These are phyloP conservation scores for Leptographium lundbergii DNA, from an alignment of 2,329 filamentous ascomycete genomes.

Conservation along the genomic window DNA sequence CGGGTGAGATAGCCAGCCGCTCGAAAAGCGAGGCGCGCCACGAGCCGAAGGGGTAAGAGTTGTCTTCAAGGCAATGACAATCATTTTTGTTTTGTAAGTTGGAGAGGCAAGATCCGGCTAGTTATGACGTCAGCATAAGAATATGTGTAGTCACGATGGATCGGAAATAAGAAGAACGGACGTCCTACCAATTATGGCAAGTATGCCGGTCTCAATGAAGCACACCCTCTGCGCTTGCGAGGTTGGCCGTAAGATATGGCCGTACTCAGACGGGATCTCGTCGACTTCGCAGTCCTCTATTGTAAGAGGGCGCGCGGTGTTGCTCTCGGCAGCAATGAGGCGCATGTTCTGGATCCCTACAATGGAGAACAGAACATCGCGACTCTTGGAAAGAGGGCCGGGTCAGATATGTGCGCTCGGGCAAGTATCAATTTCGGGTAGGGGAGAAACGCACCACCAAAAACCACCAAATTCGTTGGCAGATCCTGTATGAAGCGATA, in stretches of 20 bases:
- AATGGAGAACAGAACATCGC: constrained; percentile 1
- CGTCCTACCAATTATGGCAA: background rate
- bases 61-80: background rate
- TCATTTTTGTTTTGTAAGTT: background rate
- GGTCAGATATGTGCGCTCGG: too few relatives aligned
- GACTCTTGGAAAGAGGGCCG: background rate
- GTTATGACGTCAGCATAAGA: background rate
- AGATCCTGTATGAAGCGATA: background rate
- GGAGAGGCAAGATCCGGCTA: background rate
- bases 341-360: constrained; percentile 1
- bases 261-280: background rate
- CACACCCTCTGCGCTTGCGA: background rate
- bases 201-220: background rate
- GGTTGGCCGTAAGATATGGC: background rate
- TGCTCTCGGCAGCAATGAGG: background rate
- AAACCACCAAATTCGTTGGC: constrained; percentile 1
- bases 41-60: background rate
- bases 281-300: background rate
- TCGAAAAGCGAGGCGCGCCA: background rate
- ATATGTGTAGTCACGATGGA: background rate
- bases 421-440: too few relatives aligned
- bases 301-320: background rate
- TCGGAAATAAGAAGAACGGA: background rate
- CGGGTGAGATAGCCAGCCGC: background rate
- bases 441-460: background rate